Evolutionary conservation across 2,329 filamentous ascomycete genomes (phyloP), one percentile per base, ranked within the genome.

Genomic region (Fusarium luffae): DNA sequence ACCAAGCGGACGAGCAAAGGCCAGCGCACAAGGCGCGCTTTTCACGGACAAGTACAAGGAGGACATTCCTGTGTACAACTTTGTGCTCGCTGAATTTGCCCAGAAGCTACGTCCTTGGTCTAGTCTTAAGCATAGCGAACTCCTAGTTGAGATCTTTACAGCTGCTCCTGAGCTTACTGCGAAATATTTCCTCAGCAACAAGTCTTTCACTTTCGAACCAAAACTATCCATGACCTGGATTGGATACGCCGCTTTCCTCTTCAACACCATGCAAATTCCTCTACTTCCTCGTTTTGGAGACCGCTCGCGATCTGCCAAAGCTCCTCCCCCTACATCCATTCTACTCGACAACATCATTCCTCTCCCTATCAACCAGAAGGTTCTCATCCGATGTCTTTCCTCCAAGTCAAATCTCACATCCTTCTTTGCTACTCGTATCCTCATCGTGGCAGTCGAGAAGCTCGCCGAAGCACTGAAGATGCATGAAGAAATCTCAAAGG

Each of bases 191-290:
- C 85, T 89, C 44, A 90, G 88, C 76, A 94, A 93, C 76, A 90
- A 88, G 64, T 88, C 90, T 56, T 96, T 98, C 74, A 89, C 90
- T 0, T 93, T 97, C 68, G 94, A 98, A 43, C 94, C 96, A 0
- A 98, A 97, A 76, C 85, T 97, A 7, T 96, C 94, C 5, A 90
- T 94, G 46, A 96, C 94, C 0, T 99, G 96, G 96, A 92, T 98
- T 71, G 94, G 95, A 43, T 97, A 97, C 77, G 93, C 94, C 0
- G 90, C 94, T 0, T 93, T 98, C 67, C 82, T 99, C 7, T 97
- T 97, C 79, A 92, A 92, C 65, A 89, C 90, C 2, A 89, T 98
- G 47, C 87, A 91, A 60, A 83, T 97, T 37, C 89, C 90, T 2
- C 83, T 97, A 4, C 94, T 94, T 4, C 77, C 82, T 27, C 87